Base-by-base conservation (phyloP, 176 grass and related monocot genomes). In the Oryza rufipogon region DNA sequence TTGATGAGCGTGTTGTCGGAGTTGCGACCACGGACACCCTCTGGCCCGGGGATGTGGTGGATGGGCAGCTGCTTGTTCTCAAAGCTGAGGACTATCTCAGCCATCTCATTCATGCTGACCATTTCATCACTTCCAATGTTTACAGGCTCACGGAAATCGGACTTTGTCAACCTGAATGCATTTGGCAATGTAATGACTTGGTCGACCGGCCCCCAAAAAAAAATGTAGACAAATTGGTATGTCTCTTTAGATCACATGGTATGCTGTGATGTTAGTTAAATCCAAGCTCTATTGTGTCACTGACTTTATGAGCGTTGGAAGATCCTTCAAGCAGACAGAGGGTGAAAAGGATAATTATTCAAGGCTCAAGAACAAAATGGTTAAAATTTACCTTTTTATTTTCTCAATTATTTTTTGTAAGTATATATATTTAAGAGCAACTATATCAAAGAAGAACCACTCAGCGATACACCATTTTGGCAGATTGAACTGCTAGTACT, bases 21-120 rank as follows among this genome's bases (percentile, higher is more conserved):
- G 81, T 93, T 93, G 6, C 91, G 85, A 7, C 91, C 88, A 0
- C 91, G 91, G 41, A 93, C 91, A 23, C 88, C 91, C 88, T 93
- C 88, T 0, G 88, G 91, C 0, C 91, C 91, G 0, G 88, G 85
- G 30, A 93, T 90, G 80, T 89, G 87, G 85, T 84, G 84, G 87
- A 92, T 92, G 23, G 87, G 80, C 61, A 92, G 75, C 80, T 89
- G 44, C 46, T 84, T 92, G 75, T 84, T 79, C 26, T 92, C 90
- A 41, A 92, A 87, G 49, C 85, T 66, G 38, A 90, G 81, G 60
- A 93, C 70, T 69, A 90, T 90, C 39, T 85, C 81, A 17, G 81
- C 88, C 88, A 93, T 89, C 88, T 93, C 85, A 1, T 93, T 93
- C 88, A 93, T 93, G 85, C 91, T 93, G n/a, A 93, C 91, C 91